A percentile compares a stretch with the other conserved stretches of the same genome.
phyloP scores from a whole-genome alignment of 306 rosid species.

The Quercus ilex region DNA sequence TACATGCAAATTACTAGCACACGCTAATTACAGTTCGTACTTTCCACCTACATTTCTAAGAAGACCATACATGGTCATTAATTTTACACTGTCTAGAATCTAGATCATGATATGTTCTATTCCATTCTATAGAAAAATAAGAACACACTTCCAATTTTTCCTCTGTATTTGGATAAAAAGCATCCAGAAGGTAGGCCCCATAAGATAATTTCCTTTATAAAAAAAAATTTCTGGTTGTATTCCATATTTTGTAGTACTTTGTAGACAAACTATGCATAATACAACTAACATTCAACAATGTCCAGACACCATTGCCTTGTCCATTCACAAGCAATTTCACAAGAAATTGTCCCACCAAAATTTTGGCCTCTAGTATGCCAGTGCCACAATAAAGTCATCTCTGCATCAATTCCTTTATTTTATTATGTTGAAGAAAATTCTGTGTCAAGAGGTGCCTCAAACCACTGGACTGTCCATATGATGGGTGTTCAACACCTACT shows the following conservation, averaged over 20 bases:
- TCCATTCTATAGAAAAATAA: background rate
- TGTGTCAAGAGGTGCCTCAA: background rate
- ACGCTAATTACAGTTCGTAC: background rate
- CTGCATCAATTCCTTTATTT: background rate
- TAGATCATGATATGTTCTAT: background rate
- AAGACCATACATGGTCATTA: background rate
- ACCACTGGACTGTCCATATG: background rate
- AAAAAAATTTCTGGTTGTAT: slow-evolving; percentile 12
- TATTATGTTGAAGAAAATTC: too few species aligned
- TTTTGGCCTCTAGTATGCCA: slow-evolving; percentile 24
- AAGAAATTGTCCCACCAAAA: slow-evolving; percentile 2
- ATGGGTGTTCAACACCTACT: background rate
- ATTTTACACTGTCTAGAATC: background rate
- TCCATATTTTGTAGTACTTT: slow-evolving; percentile 3
- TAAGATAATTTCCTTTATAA: background rate
- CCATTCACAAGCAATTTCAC: slow-evolving; percentile 4
- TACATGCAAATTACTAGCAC: background rate
- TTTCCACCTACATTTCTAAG: background rate
- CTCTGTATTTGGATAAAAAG: background rate
- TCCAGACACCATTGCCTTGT: slow-evolving; percentile 12
- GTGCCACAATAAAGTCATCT: slow-evolving; percentile 23
- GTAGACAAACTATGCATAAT: slow-evolving; percentile 1
- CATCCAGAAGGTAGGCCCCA: slow-evolving; percentile 13
- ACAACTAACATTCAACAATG: slow-evolving; percentile 13
- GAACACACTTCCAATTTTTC: background rate